Base-by-base conservation (phyloP, 768 basidiomycete species). In the Collybiopsis luxurians region DNA sequence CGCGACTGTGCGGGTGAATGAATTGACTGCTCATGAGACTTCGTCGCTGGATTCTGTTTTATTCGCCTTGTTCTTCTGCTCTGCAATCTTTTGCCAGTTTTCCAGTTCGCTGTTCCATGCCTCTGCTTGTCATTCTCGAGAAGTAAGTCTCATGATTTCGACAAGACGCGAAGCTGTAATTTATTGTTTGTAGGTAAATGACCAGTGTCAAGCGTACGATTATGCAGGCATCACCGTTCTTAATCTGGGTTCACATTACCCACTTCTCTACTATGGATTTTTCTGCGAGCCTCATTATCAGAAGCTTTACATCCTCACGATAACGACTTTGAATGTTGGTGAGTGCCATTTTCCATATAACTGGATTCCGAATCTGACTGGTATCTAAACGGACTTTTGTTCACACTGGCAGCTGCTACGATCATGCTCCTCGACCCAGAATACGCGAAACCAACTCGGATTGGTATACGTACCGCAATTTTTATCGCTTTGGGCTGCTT, bases 171-270 rank as follows among this genome's bases (percentile, higher is more conserved):
- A 4, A 39, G 3, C 17, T 49, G 31, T 39, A 45, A 27, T 11
- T 19, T 19, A n/a, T 24, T 55, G n/a, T 9, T 3, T 31, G 58
- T 47, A 89, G 88, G 80, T 87, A 42, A 73, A 82, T 30, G 68
- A 77, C 34, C 72, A 73, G 53, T 92, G 84, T 66, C 82, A 89
- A 66, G 77, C 79, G 15, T 72, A 87, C 42, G 91, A 89, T 70
- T 89, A 95, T 69, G 72, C 87, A 27, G 94, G 93, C 7, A 96
- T 96, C 60, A 80, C 87, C 50, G 79, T 85, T 36, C 78, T 91
- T 54, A 90, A 76, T 39, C 83, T 89, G 43, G 93, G 92, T 24
- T 92, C 90, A 27, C 87, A 86, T 68, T 83, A 84, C 60, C 89
- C 92, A 7, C 82, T 77, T 59, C 74, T 95, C 40, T 89, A 87